Percentiles rank a stretch among this genome's conserved stretches.
Evolutionary conservation across 768 basidiomycete species (phyloP).

Genomic region (Coprinopsis strossmayeri): DNA sequence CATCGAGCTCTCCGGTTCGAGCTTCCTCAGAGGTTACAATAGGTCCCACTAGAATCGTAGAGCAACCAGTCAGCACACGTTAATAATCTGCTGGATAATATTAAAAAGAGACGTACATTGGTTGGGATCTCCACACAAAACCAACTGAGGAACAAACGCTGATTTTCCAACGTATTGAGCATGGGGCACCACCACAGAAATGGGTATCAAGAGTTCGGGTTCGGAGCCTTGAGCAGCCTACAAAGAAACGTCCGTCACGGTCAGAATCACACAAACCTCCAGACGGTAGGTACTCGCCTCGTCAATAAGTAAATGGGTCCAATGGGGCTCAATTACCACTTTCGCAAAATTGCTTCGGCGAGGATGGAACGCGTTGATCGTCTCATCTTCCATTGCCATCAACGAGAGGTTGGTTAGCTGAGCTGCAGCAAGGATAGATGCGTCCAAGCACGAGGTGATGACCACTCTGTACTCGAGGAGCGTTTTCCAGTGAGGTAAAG

Average conservation of each 20-base stretch:
- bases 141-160: conserved; percentile 34
- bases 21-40: conserved; percentile 40
- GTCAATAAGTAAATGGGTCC: conserved; percentile 48
- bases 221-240: conserved; percentile 50
- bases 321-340: conserved; percentile 34
- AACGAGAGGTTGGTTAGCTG: conserved; percentile 37
- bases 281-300: conserved; percentile 25
- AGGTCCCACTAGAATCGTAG: conserved; percentile 37
- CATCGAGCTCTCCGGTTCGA: conserved; percentile 36
- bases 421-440: conserved; percentile 35
- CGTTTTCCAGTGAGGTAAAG: conserved; percentile 38
- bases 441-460: conserved; percentile 40
- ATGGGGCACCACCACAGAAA: conserved; percentile 37
- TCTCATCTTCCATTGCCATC: conserved; percentile 33
- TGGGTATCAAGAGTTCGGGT: conserved; percentile 42
- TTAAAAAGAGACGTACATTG: conserved; percentile 29
- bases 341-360: conserved; percentile 17
- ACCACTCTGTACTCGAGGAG: conserved; percentile 43
- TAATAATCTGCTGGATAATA: not conserved
- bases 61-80: conserved; percentile 2
- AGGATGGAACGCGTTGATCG: conserved; percentile 32
- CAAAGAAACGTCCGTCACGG: not conserved
- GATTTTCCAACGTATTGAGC: not conserved
- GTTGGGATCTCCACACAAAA: conserved; percentile 46
- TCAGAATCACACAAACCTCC: not conserved